These are phyloP conservation scores for Mikania micrantha DNA, from an alignment of 129 eudicot genomes.

Conservation along the genomic window DNA sequence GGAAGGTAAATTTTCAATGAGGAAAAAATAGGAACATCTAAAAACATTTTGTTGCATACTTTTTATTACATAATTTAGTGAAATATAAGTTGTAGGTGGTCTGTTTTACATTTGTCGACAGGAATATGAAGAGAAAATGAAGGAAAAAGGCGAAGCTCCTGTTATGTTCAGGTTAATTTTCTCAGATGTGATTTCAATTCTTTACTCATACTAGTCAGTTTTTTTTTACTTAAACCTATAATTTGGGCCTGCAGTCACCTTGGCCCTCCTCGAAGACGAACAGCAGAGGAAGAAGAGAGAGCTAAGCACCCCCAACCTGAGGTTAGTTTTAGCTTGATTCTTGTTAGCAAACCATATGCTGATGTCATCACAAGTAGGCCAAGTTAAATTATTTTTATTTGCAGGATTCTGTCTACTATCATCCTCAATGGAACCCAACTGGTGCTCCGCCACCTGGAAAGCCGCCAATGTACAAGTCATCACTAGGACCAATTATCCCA, in stretches of 20 bases:
- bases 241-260: conserved; percentile 66
- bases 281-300: conserved; percentile 90
- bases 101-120: conserved; percentile 22
- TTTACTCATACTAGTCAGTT: background rate
- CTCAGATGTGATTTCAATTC: background rate
- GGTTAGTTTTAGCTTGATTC: conserved; percentile 34
- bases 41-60: background rate
- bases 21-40: too few relatives aligned
- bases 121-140: conserved; percentile 95
- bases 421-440: conserved; percentile 89
- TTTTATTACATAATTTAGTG: background rate
- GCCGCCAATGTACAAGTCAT: conserved; percentile 94
- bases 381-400: conserved; percentile 6
- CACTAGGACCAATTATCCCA: conserved; percentile 79
- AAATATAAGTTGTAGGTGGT: background rate
- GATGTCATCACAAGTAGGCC: background rate
- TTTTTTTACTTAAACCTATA: background rate
- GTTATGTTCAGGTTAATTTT: conserved; percentile 85
- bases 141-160: conserved; percentile 94
- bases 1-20: conserved; percentile 51
- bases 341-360: background rate
- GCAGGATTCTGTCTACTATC: conserved; percentile 97
- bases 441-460: conserved; percentile 99
- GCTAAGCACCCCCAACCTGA: conserved; percentile 80
- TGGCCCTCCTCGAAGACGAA: conserved; percentile 71